Conservation (phyloP, 495 filamentous ascomycete species). For the Emericellopsis terricola region DNA sequence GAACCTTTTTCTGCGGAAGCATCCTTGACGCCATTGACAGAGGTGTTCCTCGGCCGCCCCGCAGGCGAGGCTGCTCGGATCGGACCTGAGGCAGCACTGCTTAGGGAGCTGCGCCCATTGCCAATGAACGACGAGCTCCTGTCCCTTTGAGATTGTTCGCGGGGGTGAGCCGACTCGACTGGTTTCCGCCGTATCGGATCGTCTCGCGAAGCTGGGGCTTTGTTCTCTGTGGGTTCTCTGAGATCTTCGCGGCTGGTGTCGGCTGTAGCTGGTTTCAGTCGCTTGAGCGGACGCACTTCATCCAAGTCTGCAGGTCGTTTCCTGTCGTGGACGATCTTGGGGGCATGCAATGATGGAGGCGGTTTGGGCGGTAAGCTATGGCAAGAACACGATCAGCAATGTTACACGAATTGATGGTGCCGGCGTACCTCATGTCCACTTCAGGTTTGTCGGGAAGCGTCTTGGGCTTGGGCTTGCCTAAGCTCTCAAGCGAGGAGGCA, state of each 20-base stretch:
- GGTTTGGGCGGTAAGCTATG: conserved; percentile 5
- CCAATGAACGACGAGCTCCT: not conserved
- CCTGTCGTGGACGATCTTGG: conserved; percentile 13
- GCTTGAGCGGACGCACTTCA: conserved; percentile 17
- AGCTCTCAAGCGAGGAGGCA: too few species aligned
- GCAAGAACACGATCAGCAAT: conserved; percentile 7
- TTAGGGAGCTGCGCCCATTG: conserved; percentile 3
- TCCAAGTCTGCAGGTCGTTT: conserved; percentile 21
- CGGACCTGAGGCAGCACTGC: not conserved
- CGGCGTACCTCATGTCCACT: conserved; percentile 2
- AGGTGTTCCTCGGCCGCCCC: conserved; percentile 1
- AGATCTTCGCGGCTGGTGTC: conserved; percentile 3
- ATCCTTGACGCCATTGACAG: conserved; percentile 21
- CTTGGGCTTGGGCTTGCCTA: conserved; percentile 2
- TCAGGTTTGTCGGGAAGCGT: not conserved
- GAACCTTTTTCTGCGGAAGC: conserved; percentile 8
- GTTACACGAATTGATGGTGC: not conserved
- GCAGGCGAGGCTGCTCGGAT: conserved; percentile 1
- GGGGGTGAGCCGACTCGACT: conserved; percentile 7
- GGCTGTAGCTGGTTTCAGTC: conserved; percentile 11
- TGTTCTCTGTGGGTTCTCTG: conserved; percentile 8
- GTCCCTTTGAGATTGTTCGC: too few species aligned
- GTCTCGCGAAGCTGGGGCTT: conserved; percentile 1
- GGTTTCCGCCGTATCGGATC: conserved; percentile 1
- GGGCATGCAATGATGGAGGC: not conserved